A percentile compares a stretch with the other conserved stretches of the same genome.
These are phyloP conservation scores for Larix kaempferi DNA, from an alignment of 75 land plant species.

Conservation along the genomic window DNA sequence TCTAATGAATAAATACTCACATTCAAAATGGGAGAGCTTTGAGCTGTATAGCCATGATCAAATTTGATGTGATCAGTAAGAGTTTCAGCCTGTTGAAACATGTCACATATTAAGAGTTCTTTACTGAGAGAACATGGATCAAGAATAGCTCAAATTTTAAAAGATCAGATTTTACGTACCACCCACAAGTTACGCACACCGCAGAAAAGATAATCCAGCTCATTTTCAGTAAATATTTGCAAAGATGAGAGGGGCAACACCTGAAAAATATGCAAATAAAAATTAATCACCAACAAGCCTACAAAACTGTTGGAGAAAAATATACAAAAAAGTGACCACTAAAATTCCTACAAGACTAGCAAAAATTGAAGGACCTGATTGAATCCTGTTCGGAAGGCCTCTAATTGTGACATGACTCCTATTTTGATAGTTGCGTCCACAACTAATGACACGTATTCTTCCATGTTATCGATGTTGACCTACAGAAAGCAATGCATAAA, in stretches of 20 bases:
- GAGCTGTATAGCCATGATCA: constrained; percentile 76
- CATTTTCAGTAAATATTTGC: constrained; percentile 62
- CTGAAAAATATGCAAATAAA: constrained; percentile 24
- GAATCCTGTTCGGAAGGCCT: constrained; percentile 74
- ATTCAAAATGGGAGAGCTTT: constrained; percentile 49
- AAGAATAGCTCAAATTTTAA: constrained; percentile 12
- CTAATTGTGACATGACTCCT: constrained; percentile 65
- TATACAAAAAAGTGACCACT: neutral
- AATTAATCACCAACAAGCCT: neutral
- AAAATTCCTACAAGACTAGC: neutral
- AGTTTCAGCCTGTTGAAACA: constrained; percentile 18
- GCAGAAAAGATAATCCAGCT: constrained; percentile 59
- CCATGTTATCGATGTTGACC: constrained; percentile 59
- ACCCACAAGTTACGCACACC: constrained; percentile 56
- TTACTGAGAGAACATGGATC: constrained; percentile 12
- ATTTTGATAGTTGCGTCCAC: constrained; percentile 66
- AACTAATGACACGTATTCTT: constrained; percentile 60
- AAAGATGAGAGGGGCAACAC: constrained; percentile 54
- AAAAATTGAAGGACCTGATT: constrained; percentile 40
- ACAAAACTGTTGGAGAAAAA: neutral
- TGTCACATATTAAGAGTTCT: neutral
- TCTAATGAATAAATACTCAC: constrained; percentile 28
- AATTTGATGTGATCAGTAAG: constrained; percentile 56
- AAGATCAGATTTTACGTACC: constrained; percentile 24
- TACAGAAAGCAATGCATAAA: constrained; percentile 13